Percentiles rank a stretch among this genome's conserved stretches.
These are phyloP conservation scores for Penicillium corylophilum DNA, from an alignment of 2,329 filamentous ascomycete genomes.

Conservation along the genomic window DNA sequence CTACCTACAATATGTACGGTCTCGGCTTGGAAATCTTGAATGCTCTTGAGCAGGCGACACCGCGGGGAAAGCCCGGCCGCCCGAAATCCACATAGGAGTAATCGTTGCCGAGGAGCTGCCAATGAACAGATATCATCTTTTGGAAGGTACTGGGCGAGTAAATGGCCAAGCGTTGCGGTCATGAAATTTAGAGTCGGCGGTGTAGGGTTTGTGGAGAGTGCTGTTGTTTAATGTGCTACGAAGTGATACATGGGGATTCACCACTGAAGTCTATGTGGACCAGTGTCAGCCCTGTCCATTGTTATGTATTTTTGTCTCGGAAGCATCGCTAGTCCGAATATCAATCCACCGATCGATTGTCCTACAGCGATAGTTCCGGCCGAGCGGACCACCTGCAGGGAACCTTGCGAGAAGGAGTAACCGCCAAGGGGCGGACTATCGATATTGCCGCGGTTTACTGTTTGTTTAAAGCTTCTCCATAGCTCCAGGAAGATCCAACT, in stretches of 20 bases:
- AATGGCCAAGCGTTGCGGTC: background rate
- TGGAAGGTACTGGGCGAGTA: background rate
- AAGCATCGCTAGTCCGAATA: background rate
- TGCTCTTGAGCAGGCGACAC: slow-evolving; percentile 48
- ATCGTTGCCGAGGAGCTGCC: background rate
- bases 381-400: slow-evolving; percentile 5
- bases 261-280: background rate
- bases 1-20: slow-evolving; percentile 60
- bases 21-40: slow-evolving; percentile 63
- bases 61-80: slow-evolving; percentile 27
- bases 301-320: background rate
- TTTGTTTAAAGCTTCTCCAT: background rate
- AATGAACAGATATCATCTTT: background rate
- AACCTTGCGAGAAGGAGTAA: background rate
- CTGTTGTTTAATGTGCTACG: background rate
- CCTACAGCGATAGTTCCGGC: slow-evolving; percentile 2
- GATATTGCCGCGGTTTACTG: background rate
- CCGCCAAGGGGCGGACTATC: background rate
- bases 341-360: slow-evolving; percentile 3
- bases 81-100: slow-evolving; percentile 29
- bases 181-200: background rate
- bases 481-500: background rate
- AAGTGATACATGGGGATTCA: background rate
- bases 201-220: background rate
- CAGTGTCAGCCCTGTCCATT: background rate